Evolutionary conservation across 2,329 filamentous ascomycete species (phyloP), one percentile per base, ranked within the genome.

Genomic region (Corinectria fuckeliana): DNA sequence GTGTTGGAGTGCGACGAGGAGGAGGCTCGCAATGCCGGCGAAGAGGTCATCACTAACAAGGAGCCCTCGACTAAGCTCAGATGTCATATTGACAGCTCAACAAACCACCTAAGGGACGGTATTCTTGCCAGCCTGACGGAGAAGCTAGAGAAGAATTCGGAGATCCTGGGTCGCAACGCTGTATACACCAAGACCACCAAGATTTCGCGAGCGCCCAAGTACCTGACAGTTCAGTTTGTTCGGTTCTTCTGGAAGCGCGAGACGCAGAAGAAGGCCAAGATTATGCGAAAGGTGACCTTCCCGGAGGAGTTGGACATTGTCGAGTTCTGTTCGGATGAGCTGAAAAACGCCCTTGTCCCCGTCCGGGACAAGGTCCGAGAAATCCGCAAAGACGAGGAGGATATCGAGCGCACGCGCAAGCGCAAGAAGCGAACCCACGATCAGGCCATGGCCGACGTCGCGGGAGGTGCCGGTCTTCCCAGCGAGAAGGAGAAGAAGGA

Each of bases 281-380:
- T 99, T 70, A 94, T 99, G 91, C 91, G 93, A 74, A 99, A 98
- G 79, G 95, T 99, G 57, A 94, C 92, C 0, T 99, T 99, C 74
- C 94, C 94, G 6, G 88, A 91, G 50, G 95, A 99, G 77, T 82
- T 99, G 30, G 95, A 99, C 71, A 88, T 92, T 36, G 88, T 96
- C 20, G 95, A 99, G 74, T 97, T 97, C 77, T 99, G 95, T 77
- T 94, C 93, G 11, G 93, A 98, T 23, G 90, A 95, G 52, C 82
- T 99, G 63, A 90, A 88, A 75, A 89, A 89, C 72, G 86, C 91
- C 68, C 83, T 99, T 42, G 81, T 97, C 45, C 96, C 95, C 1
- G 90, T 99, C n/a, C 88, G 95, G 60, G 95, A 99, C 81, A 96
- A 96, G 82, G 91, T 99, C 50, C 91, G 95, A 23, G 93, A 99